Percentiles rank a stretch among this genome's conserved stretches.
phyloP scores from a whole-genome alignment of 257 asterid species.

The Przewalskia tangutica region DNA sequence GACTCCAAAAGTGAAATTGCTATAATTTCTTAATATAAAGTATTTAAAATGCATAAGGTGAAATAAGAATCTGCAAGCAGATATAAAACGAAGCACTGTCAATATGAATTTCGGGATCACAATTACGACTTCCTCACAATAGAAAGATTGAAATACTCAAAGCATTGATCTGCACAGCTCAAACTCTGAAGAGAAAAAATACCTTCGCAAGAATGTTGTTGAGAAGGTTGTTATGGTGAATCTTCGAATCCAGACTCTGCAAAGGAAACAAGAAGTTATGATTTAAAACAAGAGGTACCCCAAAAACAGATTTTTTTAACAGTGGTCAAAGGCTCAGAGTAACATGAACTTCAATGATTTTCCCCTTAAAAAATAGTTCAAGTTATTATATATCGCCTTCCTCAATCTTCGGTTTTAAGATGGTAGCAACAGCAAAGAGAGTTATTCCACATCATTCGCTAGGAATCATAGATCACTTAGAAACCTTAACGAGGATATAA shows the following conservation, averaged over 20 bases:
- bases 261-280: slow-evolving; percentile 3
- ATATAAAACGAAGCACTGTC: not conserved
- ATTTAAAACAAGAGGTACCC: not conserved
- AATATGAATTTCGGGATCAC: not conserved
- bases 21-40: not conserved
- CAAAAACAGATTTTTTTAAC: not conserved
- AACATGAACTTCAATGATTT: not conserved
- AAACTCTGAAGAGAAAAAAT: not conserved
- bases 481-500: too few relatives aligned
- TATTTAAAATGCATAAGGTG: not conserved
- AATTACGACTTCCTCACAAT: not conserved
- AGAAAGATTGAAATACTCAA: not conserved
- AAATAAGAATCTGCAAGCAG: not conserved
- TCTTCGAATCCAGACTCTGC: slow-evolving; percentile 93
- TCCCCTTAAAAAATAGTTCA: not conserved
- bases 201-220: slow-evolving; percentile 96
- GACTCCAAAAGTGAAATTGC: not conserved
- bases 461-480: too few relatives aligned
- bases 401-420: too few relatives aligned
- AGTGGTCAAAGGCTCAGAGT: not conserved
- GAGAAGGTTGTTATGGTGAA: slow-evolving; percentile 90
- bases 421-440: too few relatives aligned
- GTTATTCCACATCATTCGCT: too few relatives aligned
- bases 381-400: not conserved
- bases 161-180: not conserved